Evolutionary conservation across 371 early-diverging fungal genomes (phyloP), one percentile per base, ranked within the genome.

Genomic region (Syncephalastrum racemosum): DNA sequence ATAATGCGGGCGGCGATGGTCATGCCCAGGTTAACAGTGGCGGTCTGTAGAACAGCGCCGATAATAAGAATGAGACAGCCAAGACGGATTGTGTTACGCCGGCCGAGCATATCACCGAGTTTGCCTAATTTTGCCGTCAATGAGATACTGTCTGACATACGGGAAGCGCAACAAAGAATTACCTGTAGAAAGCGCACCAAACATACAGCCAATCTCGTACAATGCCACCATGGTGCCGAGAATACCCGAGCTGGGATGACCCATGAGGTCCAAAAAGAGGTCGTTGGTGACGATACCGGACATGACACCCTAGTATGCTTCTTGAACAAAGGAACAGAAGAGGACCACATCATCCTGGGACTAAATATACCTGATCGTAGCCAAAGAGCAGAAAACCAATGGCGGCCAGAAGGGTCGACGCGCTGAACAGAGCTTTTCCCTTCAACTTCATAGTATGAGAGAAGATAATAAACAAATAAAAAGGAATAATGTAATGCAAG

Each of bases 1-100:
- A 79, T 53, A 23, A 80, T 77, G 43, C 80, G 68, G 41, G 76
- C 74, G 44, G 66, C 59, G 43, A 70, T 70, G 42, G 74, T 69
- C 68, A 71, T 65, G 13, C 58, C 63, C 24, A 67, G 50, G 22
- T 62, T 44, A 4, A 62, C 57, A 46, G 78, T 59, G 24, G 70
- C 68, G 19, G 71, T 67, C 52, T 75, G 71, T 2, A 73, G 23
- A 14, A 68, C 54, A 10, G 67, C 73, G n/a, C 73, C 70, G 42
- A 73, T 50, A 23, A 51, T 47, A 3, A 73, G 51, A 50, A 73
- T 70, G 36, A 56, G 27, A 43, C 67, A 69, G 5, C 73, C 73
- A 19, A 67, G 20, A 23, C 69, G 54, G 41, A 73, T 70, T 0
- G 73, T 73, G 3, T 63, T 62, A 27, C 60, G 45, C 25, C 73